These are phyloP conservation scores for Anisodus acutangulus DNA, from an alignment of 257 asterid genomes.

Conservation along the genomic window DNA sequence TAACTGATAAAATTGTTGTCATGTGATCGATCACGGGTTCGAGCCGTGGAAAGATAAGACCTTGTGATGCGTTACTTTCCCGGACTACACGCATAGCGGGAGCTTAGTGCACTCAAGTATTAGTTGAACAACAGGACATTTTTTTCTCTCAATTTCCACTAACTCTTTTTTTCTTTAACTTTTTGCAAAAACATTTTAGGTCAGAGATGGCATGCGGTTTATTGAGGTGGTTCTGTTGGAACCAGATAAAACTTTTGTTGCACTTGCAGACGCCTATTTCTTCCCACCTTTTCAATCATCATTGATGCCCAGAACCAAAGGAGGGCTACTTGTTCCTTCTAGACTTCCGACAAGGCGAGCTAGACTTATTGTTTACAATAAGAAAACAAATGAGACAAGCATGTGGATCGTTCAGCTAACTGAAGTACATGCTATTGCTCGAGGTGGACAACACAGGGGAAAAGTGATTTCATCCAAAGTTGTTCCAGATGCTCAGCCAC, in stretches of 20 bases:
- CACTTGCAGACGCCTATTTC: constrained; percentile 96
- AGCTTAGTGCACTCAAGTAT: too few relatives aligned
- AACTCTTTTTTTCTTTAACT: not conserved
- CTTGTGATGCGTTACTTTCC: too few relatives aligned
- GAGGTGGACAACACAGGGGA: constrained; percentile 97
- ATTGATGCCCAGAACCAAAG: constrained; percentile 75
- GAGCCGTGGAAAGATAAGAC: too few relatives aligned
- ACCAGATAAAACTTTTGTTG: constrained; percentile 89
- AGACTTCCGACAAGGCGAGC: constrained; percentile 97
- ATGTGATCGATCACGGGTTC: too few relatives aligned
- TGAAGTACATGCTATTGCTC: constrained; percentile 93
- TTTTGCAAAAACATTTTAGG: constrained; percentile 49
- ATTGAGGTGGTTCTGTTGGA: constrained; percentile 91
- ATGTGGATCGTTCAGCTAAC: constrained; percentile 91
- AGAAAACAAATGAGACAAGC: constrained; percentile 89
- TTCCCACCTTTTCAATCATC: constrained; percentile 98
- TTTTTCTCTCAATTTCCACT: not conserved
- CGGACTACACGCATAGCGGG: too few relatives aligned
- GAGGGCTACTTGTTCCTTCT: constrained; percentile 79
- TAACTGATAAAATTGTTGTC: too few relatives aligned
- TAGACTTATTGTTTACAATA: constrained; percentile 81
- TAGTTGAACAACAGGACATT: not conserved
- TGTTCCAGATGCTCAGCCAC: constrained; percentile 94
- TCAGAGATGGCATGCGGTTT: constrained; percentile 94
- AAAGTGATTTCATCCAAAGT: constrained; percentile 77